Evolutionary conservation across 257 asterid genomes (phyloP).

Genomic region (Gentiana straminea): DNA sequence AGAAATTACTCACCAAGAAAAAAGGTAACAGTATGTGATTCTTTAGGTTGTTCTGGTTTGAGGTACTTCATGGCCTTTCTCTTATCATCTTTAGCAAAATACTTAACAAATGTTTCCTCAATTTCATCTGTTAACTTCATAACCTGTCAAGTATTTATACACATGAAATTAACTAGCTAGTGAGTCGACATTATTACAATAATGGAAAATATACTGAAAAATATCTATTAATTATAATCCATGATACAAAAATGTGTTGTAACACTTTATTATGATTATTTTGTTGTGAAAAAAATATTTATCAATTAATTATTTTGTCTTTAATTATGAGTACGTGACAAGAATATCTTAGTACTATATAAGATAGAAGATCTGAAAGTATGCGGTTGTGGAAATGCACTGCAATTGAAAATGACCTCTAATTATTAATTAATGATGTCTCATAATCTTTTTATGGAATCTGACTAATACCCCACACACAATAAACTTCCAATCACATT

Average conservation of each 20-base stretch:
- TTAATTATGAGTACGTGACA: conserved; percentile 24
- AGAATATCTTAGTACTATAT: conserved; percentile 27
- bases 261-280: background rate
- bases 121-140: conserved; percentile 74
- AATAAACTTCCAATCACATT: conserved; percentile 34
- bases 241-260: too few species aligned
- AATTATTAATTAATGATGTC: conserved; percentile 38
- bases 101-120: conserved; percentile 63
- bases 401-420: background rate
- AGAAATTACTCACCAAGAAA: conserved; percentile 54
- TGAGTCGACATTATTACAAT: too few species aligned
- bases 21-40: conserved; percentile 69
- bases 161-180: too few species aligned
- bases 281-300: too few species aligned
- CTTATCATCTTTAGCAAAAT: conserved; percentile 71
- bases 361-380: conserved; percentile 27
- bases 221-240: too few species aligned
- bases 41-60: conserved; percentile 64
- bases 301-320: too few species aligned
- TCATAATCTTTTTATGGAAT: conserved; percentile 27
- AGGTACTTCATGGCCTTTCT: conserved; percentile 87
- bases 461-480: conserved; percentile 19
- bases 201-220: too few species aligned
- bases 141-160: conserved; percentile 26
- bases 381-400: conserved; percentile 18